phyloP scores from a whole-genome alignment of 2,329 filamentous ascomycete species.

The Parascedosporium putredinis region DNA sequence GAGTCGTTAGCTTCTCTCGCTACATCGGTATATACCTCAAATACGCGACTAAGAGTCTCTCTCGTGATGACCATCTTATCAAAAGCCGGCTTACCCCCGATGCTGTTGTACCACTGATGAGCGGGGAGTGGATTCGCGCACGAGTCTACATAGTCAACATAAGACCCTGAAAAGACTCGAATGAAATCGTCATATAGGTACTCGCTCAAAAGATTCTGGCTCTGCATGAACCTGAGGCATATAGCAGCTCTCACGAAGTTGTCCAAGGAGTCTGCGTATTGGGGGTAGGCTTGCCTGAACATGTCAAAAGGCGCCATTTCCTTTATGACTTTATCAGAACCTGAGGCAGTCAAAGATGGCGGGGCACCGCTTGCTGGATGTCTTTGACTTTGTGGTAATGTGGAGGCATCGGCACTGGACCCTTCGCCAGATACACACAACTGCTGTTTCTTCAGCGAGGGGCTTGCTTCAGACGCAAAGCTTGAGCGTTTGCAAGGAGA shows the following conservation, averaged over 20 bases:
- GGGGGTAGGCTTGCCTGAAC: constrained; percentile 33
- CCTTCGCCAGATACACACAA: too few relatives aligned
- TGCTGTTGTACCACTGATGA: constrained; percentile 19
- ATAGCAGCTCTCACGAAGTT: constrained; percentile 36
- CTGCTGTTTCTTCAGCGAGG: too few relatives aligned
- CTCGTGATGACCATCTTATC: constrained; percentile 23
- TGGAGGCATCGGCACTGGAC: too few relatives aligned
- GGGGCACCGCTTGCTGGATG: not conserved
- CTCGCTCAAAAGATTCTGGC: constrained; percentile 23
- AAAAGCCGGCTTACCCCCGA: constrained; percentile 19
- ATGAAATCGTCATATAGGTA: constrained; percentile 45
- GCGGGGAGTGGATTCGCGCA: not conserved
- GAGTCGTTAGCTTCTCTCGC: not conserved
- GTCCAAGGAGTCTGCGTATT: constrained; percentile 25
- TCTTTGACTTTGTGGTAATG: not conserved
- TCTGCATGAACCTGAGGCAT: constrained; percentile 28
- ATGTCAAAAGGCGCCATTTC: constrained; percentile 21
- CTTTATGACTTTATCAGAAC: not conserved
- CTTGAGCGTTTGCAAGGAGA: too few relatives aligned
- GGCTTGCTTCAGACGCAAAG: too few relatives aligned
- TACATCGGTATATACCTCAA: constrained; percentile 22
- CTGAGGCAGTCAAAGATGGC: not conserved
- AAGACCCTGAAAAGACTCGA: constrained; percentile 30
- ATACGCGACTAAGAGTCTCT: constrained; percentile 23
- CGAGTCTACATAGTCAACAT: constrained; percentile 27